Evolutionary conservation across 164 flowering plant genomes (phyloP).

Genomic region (Sextonia rubra): DNA sequence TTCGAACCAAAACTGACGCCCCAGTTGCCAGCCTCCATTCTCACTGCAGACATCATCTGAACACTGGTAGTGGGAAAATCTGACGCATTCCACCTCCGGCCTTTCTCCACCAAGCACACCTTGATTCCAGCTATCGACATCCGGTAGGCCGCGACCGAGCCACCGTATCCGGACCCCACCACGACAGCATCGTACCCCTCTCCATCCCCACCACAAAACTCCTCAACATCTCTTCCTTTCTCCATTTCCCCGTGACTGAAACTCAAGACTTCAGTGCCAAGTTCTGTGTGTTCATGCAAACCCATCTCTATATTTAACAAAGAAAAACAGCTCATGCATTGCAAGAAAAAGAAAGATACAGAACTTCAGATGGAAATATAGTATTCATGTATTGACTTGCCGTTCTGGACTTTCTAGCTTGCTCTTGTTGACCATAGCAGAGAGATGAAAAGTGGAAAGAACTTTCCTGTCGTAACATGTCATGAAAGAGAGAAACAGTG

Average conservation of each 20-base stretch:
- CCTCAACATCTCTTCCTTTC: not conserved
- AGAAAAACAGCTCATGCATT: no score
- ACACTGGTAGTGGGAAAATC: constrained; percentile 46
- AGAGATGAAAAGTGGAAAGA: no score
- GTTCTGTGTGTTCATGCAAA: no score
- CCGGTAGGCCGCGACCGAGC: constrained; percentile 58
- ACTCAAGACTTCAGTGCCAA: not conserved
- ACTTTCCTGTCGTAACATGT: no score
- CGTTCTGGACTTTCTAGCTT: no score
- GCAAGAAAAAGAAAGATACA: no score
- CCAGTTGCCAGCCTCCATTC: constrained; percentile 31
- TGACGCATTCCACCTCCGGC: constrained; percentile 46
- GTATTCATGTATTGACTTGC: no score
- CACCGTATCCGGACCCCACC: constrained; percentile 64
- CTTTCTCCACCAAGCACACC: constrained; percentile 58
- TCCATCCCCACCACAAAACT: constrained; percentile 8
- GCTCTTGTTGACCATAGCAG: no score
- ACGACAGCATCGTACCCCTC: constrained; percentile 53
- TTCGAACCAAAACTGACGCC: constrained; percentile 44
- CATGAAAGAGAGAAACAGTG: no score
- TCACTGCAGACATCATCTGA: constrained; percentile 30
- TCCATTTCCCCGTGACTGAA: not conserved
- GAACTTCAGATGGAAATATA: no score
- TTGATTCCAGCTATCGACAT: constrained; percentile 49
- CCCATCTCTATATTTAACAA: no score